Evolutionary conservation across 1,284 basidiomycete species (phyloP), one percentile per base, ranked within the genome.

Genomic region (Ustilago shanxiensis): DNA sequence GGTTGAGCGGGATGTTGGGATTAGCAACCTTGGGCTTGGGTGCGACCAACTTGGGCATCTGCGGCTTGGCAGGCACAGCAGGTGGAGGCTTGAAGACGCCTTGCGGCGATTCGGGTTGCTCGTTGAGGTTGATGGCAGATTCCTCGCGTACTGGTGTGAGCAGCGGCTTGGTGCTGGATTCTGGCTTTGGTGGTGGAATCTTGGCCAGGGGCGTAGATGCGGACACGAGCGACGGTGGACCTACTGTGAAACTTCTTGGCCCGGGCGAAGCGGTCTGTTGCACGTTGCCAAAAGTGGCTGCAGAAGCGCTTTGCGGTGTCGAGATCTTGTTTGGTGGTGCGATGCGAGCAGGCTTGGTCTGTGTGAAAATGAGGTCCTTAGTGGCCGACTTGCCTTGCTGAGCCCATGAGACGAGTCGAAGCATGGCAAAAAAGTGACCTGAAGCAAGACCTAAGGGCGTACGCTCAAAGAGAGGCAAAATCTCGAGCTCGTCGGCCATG

Each of bases 401-500:
- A 22, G 79, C 77, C 83, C 83, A 85, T 6, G 85, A 79, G 10
- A 81, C 79, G 13, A 86, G 77, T 26, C 85, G 75, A 24, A 86
- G 66, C 71, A 85, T 79, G 18, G 85, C 85, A 51, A 77, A 86
- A 44, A 86, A 81, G 63, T 85, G 82, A 22, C 84, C 85, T 1
- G 79, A 66, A 11, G 60, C 72, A 11, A 86, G 75, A 18, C 85
- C 85, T 5, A 80, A 56, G 0, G 85, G 83, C 0, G 80, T 80
- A 29, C 83, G 73, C 53, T 86, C 85, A 68, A 86, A 85, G 22
- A 85, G 76, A 11, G 84, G 82, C 53, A 86, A 58, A 37, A 86
- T 86, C 75, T 78, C 79, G n/a, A 83, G 72, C 55, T 86, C 85
- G 44, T 86, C 79, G 22, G 82, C 72, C 31, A 83, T 77, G 18